Base-by-base conservation (phyloP, 768 basidiomycete species). In the Suillus hirtellus region DNA sequence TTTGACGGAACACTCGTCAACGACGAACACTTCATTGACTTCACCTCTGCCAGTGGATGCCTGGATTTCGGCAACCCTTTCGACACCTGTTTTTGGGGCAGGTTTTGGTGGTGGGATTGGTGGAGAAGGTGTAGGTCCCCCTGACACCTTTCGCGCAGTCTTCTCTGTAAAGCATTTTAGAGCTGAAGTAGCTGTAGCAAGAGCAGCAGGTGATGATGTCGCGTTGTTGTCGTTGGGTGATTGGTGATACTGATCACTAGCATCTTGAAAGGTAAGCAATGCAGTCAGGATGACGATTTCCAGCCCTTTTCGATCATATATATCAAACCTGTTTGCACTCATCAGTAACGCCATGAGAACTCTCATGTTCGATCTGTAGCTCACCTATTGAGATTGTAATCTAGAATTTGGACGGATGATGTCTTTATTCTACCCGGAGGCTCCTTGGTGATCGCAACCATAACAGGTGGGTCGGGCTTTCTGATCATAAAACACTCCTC, bases 381-480 rank as follows among this genome's bases (percentile, higher is more conserved):
- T 54, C 64, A 88, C 92, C 92, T 78, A 68, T 93, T 86, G 43
- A 95, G 79, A 68, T 95, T 95, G 67, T 94, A 95, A 73, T 95
- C 92, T 5, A 95, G 78, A 31, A 95, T 84, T 69, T 95, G 93
- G 35, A 93, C 79, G 2, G 86, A 81, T 0, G 83, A 73, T 14
- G 88, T 86, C 69, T 86, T 89, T 52, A 89, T 77, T 27, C 85
- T 80, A 8, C 89, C 88, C 2, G 86, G 79, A 1, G 86, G 83
- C 64, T 93, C 93, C 69, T 89, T 92, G 2, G 90, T 92, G 35
- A 93, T 81, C 0, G 91, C 92, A 14, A 95, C 88, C 11, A 93
- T 83, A 1, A 95, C 92, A 49, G 93, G 89, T 7, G 93, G 93
- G 67, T 95, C 93, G 10, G 92, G 93, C 71, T 93, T 93, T 24